Percentiles rank a stretch among this genome's conserved stretches.
Evolutionary conservation across 257 asterid genomes (phyloP).

Genomic region (Schizonepeta tenuifolia): DNA sequence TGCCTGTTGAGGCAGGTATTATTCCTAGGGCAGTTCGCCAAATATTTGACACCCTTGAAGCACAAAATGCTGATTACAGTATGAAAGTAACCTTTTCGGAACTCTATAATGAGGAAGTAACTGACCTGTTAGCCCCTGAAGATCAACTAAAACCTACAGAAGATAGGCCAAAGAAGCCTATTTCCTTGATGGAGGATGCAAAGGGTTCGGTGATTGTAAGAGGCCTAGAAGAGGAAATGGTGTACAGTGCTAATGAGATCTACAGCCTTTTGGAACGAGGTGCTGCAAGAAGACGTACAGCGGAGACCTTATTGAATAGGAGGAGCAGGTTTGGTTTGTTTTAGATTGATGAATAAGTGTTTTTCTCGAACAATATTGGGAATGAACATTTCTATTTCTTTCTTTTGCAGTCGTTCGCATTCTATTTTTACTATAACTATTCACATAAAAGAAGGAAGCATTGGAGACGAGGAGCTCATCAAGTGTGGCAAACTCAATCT

Average conservation of each 20-base stretch:
- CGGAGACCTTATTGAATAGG: slow-evolving; percentile 80
- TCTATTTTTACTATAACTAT: slow-evolving; percentile 77
- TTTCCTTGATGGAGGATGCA: slow-evolving; percentile 83
- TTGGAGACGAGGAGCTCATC: slow-evolving; percentile 85
- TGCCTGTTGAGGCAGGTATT: slow-evolving; percentile 83
- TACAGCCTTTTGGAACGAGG: slow-evolving; percentile 81
- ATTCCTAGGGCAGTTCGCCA: slow-evolving; percentile 90
- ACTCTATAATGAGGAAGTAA: slow-evolving; percentile 80
- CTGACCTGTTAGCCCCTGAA: slow-evolving; percentile 71
- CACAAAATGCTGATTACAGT: slow-evolving; percentile 74
- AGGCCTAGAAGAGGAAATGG: slow-evolving; percentile 91
- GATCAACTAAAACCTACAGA: slow-evolving; percentile 56
- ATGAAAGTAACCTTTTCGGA: slow-evolving; percentile 88
- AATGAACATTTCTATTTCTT: not conserved
- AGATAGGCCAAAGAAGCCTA: slow-evolving; percentile 62
- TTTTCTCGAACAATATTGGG: not conserved
- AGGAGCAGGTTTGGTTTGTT: slow-evolving; percentile 62
- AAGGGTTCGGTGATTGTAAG: slow-evolving; percentile 74
- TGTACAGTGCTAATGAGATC: slow-evolving; percentile 81
- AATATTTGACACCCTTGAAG: slow-evolving; percentile 82
- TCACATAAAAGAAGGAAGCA: slow-evolving; percentile 69
- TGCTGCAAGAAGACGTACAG: slow-evolving; percentile 77
- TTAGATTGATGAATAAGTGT: not conserved
- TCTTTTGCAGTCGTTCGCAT: slow-evolving; percentile 77
- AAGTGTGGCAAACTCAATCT: slow-evolving; percentile 92